These are phyloP conservation scores for Diaporthe ilicicola DNA, from an alignment of 2,329 filamentous ascomycete species.

Conservation along the genomic window DNA sequence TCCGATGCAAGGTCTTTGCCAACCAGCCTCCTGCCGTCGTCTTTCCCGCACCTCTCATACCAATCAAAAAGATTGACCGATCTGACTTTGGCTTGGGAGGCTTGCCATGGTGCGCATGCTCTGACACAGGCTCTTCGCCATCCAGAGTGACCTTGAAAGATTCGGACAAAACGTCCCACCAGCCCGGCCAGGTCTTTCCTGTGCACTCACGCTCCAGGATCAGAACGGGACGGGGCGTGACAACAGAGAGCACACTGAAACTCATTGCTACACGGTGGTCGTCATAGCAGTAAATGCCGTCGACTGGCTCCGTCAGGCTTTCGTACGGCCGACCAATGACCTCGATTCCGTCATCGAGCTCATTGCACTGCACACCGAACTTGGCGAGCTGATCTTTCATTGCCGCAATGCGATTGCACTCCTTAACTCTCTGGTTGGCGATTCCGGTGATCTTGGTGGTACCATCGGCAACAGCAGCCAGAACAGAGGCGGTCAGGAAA, in stretches of 20 bases:
- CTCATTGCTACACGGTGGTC: conserved; percentile 99
- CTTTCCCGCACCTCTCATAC: conserved; percentile 97
- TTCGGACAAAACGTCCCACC: conserved; percentile 90
- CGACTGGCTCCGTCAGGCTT: conserved; percentile 63
- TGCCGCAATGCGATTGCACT: conserved; percentile 94
- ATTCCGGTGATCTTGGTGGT: conserved; percentile 91
- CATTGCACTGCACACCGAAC: conserved; percentile 85
- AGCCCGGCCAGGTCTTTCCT: conserved; percentile 98
- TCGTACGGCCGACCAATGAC: conserved; percentile 62
- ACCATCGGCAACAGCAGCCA: conserved; percentile 87
- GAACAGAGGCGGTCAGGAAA: conserved; percentile 92
- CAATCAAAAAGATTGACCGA: conserved; percentile 89
- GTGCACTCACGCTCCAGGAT: conserved; percentile 92
- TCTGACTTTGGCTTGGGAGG: conserved; percentile 46
- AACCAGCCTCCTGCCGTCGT: conserved; percentile 93
- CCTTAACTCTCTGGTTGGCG: conserved; percentile 96
- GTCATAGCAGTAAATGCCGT: conserved; percentile 89
- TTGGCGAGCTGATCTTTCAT: conserved; percentile 96
- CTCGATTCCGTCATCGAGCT: conserved; percentile 95
- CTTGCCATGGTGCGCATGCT: conserved; percentile 39
- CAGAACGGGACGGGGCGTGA: conserved; percentile 75
- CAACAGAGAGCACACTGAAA: conserved; percentile 86
- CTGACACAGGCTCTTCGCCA: conserved; percentile 68
- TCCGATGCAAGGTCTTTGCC: conserved; percentile 75
- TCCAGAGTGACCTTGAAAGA: conserved; percentile 80